Conservation (phyloP, 768 basidiomycete species). For the Hypsizygus marmoreus region DNA sequence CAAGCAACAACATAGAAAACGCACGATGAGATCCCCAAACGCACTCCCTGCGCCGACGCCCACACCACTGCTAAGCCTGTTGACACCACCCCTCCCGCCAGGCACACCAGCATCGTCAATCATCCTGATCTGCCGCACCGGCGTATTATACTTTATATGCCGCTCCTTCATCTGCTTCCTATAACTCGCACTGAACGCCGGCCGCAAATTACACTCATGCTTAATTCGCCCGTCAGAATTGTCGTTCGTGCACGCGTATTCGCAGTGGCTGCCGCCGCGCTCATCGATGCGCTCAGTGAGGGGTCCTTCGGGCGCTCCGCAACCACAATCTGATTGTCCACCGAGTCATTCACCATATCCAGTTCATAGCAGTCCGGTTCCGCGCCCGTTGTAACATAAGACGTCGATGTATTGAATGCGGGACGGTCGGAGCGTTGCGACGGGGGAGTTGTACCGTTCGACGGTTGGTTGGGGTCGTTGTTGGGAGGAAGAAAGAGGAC, state of each 20-base stretch:
- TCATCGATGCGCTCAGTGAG: slow-evolving; percentile 34
- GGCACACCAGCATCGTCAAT: slow-evolving; percentile 72
- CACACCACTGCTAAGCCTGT: slow-evolving; percentile 77
- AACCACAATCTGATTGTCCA: slow-evolving; percentile 85
- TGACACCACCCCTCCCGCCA: slow-evolving; percentile 73
- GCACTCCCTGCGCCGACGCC: slow-evolving; percentile 55
- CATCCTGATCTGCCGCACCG: slow-evolving; percentile 63
- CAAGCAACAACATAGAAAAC: no score
- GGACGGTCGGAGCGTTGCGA: slow-evolving; percentile 35
- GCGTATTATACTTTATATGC: slow-evolving; percentile 65
- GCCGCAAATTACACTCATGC: slow-evolving; percentile 77
- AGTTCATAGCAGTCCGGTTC: slow-evolving; percentile 81
- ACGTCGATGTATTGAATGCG: slow-evolving; percentile 34
- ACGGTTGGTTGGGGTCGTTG: slow-evolving; percentile 38
- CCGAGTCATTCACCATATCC: slow-evolving; percentile 82
- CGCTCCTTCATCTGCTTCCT: slow-evolving; percentile 73
- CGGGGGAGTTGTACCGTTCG: slow-evolving; percentile 8
- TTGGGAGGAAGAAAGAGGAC: slow-evolving; percentile 68
- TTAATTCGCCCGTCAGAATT: slow-evolving; percentile 80
- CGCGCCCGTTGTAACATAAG: slow-evolving; percentile 31
- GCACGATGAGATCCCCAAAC: slow-evolving; percentile 69
- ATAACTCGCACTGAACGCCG: slow-evolving; percentile 67
- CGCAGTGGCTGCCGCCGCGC: slow-evolving; percentile 40
- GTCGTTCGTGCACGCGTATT: slow-evolving; percentile 73
- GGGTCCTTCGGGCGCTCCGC: slow-evolving; percentile 78